These are phyloP conservation scores for Hippophae tibetana DNA, from an alignment of 306 rosid genomes.

Conservation along the genomic window DNA sequence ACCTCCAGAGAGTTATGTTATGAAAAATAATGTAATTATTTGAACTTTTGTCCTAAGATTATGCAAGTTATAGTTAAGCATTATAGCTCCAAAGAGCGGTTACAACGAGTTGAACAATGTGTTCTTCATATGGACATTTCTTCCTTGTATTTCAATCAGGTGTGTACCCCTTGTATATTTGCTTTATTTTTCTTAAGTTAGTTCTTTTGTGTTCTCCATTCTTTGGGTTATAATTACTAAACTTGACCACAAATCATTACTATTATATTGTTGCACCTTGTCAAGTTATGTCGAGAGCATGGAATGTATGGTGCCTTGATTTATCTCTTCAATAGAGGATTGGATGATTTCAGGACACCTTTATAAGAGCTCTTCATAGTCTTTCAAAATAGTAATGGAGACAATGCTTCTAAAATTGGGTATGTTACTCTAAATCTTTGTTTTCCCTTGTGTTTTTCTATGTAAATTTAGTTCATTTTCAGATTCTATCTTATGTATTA, in stretches of 20 bases:
- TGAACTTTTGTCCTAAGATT: conserved; percentile 34
- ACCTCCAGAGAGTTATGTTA: conserved; percentile 67
- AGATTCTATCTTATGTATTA: not conserved
- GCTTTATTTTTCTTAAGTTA: no score
- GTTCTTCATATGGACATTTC: no score
- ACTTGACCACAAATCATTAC: conserved; percentile 12
- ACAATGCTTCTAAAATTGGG: conserved; percentile 65
- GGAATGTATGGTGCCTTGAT: conserved; percentile 88
- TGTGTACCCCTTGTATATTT: no score
- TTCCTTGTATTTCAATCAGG: no score
- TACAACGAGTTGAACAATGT: no score
- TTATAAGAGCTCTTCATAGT: conserved; percentile 85
- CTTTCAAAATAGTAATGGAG: conserved; percentile 53
- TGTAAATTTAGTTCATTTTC: not conserved
- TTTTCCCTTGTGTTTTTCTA: not conserved
- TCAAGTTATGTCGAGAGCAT: conserved; percentile 83
- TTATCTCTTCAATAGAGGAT: conserved; percentile 65
- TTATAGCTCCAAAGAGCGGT: no score
- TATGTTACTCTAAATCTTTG: conserved; percentile 22
- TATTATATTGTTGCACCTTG: conserved; percentile 45
- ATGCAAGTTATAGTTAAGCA: conserved; percentile 20
- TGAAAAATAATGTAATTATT: conserved; percentile 5
- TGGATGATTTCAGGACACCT: conserved; percentile 38
- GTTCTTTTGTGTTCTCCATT: no score
- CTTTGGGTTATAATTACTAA: conserved; percentile 4